Evolutionary conservation across 371 early-diverging fungal genomes (phyloP).

Genomic region (Blakeslea trispora): DNA sequence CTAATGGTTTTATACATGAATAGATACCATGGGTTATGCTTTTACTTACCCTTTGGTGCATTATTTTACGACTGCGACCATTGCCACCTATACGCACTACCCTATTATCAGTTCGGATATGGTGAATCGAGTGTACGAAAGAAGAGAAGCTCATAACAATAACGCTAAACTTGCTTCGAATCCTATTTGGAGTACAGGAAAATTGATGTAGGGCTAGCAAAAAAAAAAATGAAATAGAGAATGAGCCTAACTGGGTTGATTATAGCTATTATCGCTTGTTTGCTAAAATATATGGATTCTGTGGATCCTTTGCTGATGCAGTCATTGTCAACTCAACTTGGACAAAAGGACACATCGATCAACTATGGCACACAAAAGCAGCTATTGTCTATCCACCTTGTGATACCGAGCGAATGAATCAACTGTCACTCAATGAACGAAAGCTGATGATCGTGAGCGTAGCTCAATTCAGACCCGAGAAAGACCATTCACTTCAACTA

Average conservation of each 20-base stretch:
- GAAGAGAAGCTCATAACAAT: slow-evolving; percentile 73
- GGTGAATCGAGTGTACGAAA: slow-evolving; percentile 76
- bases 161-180: slow-evolving; percentile 54
- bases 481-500: slow-evolving; percentile 86
- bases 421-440: slow-evolving; percentile 52
- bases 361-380: slow-evolving; percentile 70
- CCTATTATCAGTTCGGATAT: slow-evolving; percentile 97
- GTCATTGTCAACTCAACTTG: slow-evolving; percentile 94
- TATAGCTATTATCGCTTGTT: slow-evolving; percentile 80
- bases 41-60: slow-evolving; percentile 88
- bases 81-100: slow-evolving; percentile 94
- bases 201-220: slow-evolving; percentile 67
- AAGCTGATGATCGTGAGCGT: slow-evolving; percentile 75
- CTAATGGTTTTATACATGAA: neutral
- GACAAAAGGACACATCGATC: slow-evolving; percentile 89
- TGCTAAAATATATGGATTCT: slow-evolving; percentile 72
- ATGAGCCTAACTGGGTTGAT: too few relatives aligned
- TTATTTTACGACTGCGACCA: slow-evolving; percentile 58
- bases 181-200: slow-evolving; percentile 59
- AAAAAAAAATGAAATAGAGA: too few relatives aligned
- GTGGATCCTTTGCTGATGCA: slow-evolving; percentile 77
- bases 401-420: slow-evolving; percentile 70
- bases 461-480: slow-evolving; percentile 97
- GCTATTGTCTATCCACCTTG: slow-evolving; percentile 93
- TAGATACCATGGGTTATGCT: slow-evolving; percentile 95